Evolutionary conservation across 768 basidiomycete genomes (phyloP).

Genomic region (Serendipita indica): DNA sequence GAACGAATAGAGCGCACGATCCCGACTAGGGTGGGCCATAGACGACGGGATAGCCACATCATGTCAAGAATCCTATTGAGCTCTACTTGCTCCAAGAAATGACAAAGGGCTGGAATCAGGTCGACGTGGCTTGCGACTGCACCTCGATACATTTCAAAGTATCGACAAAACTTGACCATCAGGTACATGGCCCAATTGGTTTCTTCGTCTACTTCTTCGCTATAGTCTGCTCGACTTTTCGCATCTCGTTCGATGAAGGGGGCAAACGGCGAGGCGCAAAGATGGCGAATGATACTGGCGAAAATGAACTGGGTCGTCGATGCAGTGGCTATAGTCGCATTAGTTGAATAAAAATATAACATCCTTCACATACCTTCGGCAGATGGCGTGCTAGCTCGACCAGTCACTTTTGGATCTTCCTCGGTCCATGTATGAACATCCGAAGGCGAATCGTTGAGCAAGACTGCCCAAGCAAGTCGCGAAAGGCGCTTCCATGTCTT

Average conservation of each 20-base stretch:
- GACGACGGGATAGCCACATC: constrained; percentile 39
- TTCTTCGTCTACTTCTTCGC: neutral
- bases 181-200: neutral
- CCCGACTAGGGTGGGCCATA: constrained; percentile 49
- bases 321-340: neutral
- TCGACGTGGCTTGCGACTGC: constrained; percentile 73
- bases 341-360: neutral
- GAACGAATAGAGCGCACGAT: constrained; percentile 77
- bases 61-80: constrained; percentile 54
- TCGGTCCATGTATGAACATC: neutral
- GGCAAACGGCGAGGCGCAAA: neutral
- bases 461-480: constrained; percentile 3
- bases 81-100: constrained; percentile 58
- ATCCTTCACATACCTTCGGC: neutral
- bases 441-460: neutral
- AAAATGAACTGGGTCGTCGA: neutral
- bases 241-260: neutral
- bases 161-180: constrained; percentile 29
- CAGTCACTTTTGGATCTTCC: neutral
- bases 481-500: neutral
- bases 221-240: too few relatives aligned
- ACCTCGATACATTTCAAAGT: constrained; percentile 47
- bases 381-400: too few relatives aligned
- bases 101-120: constrained; percentile 52
- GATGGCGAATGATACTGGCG: neutral